Evolutionary conservation across 73 alveolate genomes (phyloP).

Genomic region (Uronychia binucleata): DNA sequence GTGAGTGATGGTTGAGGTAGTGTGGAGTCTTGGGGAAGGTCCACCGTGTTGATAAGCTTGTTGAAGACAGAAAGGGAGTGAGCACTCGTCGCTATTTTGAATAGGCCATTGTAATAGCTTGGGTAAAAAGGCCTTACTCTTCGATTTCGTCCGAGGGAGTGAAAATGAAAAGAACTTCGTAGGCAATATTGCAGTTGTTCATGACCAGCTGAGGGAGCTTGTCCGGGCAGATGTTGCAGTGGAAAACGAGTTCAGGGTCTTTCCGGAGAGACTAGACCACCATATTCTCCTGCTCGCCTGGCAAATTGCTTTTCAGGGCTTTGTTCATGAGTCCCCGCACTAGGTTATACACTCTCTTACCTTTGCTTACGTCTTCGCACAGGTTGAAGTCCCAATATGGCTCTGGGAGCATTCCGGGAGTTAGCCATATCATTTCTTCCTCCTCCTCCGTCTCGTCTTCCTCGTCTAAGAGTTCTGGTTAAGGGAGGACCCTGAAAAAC

Average conservation of each 20-base stretch:
- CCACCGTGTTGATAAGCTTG: slow-evolving; percentile 46
- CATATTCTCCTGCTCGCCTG: neutral
- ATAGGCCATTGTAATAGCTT: slow-evolving; percentile 51
- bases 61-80: slow-evolving; percentile 71
- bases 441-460: slow-evolving; percentile 37
- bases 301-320: neutral
- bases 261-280: slow-evolving; percentile 1
- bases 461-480: slow-evolving; percentile 3
- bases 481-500: slow-evolving; percentile 30
- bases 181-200: slow-evolving; percentile 68
- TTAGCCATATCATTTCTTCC: slow-evolving; percentile 66
- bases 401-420: slow-evolving; percentile 76
- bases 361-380: slow-evolving; percentile 50
- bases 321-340: neutral
- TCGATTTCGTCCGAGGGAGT: slow-evolving; percentile 53
- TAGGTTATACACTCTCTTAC: neutral
- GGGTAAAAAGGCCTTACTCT: slow-evolving; percentile 12
- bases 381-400: slow-evolving; percentile 77
- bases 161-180: slow-evolving; percentile 58
- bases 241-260: slow-evolving; percentile 77
- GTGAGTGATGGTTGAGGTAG: too few species aligned
- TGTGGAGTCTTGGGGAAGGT: slow-evolving; percentile 59
- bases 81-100: slow-evolving; percentile 8
- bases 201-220: slow-evolving; percentile 65
- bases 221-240: slow-evolving; percentile 66